Evolutionary conservation across 768 basidiomycete species (phyloP), one percentile per base, ranked within the genome.

Genomic region (Podaxis sp.): DNA sequence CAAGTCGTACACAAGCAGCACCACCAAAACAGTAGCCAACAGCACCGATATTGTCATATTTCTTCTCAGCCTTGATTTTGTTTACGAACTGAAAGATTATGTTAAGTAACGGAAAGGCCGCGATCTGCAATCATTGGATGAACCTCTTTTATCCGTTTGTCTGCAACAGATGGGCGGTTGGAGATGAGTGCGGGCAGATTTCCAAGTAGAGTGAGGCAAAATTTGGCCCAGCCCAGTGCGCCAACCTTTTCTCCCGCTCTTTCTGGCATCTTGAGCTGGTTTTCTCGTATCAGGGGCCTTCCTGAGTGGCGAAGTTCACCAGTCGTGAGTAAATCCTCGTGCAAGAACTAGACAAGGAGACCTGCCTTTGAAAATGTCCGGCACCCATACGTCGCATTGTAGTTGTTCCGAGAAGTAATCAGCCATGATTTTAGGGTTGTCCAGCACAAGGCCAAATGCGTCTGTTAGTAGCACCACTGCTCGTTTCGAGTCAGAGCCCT

Each of bases 341-440:
- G 37, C 41, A 6, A 46, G 30, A 60, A 36, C 1, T 40, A 37
- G 41, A 24, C 44, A 58, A n/a, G 85, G 63, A 48, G 84, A 68
- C 20, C 79, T 78, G 83, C 86, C 87, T 64, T 76, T 69, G 66
- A 87, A 88, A 53, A 85, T 70, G 72, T 89, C 85, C 8, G 87
- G 87, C 17, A 86, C 76, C 82, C 84, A 88, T 17, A 87, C 86
- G 66, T 88, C 87, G 64, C 86, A 84, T 17, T 75, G 72, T 30
- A 87, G 67, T 17, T 72, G 66, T 60, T 78, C 72, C 7, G 85
- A 78, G 24, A 87, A 68, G 28, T 76, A 73, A 70, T 88, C 86
- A 1, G 86, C 86, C 4, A 87, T 74, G 61, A 89, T 77, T 66
- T 84, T 85, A 64, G 73, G 76, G 65, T 87, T 87, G 38, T 76